Evolutionary conservation across 495 filamentous ascomycete genomes (phyloP), one percentile per base, ranked within the genome.

Genomic region (Sphaerosporella brunnea): DNA sequence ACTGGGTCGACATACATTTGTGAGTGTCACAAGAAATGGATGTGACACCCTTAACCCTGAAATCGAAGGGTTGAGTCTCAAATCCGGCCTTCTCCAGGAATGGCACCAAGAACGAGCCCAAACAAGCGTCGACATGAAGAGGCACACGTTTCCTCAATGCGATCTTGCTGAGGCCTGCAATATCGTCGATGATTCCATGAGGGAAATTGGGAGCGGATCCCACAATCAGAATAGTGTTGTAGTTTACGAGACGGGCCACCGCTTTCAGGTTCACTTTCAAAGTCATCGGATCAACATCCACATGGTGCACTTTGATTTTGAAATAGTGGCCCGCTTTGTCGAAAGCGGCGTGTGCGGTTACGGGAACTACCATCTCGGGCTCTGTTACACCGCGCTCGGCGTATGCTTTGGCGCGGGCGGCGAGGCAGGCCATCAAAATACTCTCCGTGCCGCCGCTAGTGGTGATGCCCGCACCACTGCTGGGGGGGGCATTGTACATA

Each of bases 141-240:
- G 88, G 88, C 18, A 94, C 68, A 55, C 75, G 78, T 36, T 79
- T 76, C 55, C 75, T 74, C 9, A 81, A 60, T 0, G 90, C 92
- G 10, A 99, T 73, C 36, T 79, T 82, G 36, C 86, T 94, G 30
- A 97, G 73, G 23, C 75, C 72, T 2, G 80, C 61, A 50, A 97
- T 96, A 62, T 97, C 84, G 62, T 97, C 90, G 53, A 96, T 84
- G 59, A 96, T 93, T 42, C 90, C 90, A 59, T 99, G 92, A 34
- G 90, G 90, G 68, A 93, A 99, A 64, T 94, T 96, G 5, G 90
- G 90, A 0, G 92, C 85, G 0, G 84, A 93, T 11, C 92, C 90
- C 41, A 95, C 88, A 25, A 99, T 79, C 35, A 99, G 70, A 47
- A 96, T 69, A n/a, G 90, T 99, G 68, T 99, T 96, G 55, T 77